Evolutionary conservation across 1,284 basidiomycete species (phyloP).

Genomic region (Malassezia slooffiae): DNA sequence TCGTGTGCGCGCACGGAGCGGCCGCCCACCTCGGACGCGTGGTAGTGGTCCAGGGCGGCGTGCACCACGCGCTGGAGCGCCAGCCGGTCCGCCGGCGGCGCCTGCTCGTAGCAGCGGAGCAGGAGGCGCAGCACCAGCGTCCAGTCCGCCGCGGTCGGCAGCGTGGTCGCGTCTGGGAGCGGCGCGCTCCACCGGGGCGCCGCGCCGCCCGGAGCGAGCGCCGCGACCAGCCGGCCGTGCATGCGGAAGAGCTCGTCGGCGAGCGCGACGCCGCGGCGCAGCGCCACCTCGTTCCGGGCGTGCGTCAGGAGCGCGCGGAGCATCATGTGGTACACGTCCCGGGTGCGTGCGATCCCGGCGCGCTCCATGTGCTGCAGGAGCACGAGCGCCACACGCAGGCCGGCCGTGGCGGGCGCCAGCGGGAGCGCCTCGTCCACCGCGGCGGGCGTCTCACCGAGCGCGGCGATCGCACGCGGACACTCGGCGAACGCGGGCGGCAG

Average conservation of each 20-base stretch:
- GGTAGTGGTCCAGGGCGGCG: no score
- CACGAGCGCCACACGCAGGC: constrained; percentile 18
- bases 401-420: constrained; percentile 11
- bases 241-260: constrained; percentile 10
- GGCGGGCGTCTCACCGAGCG: constrained; percentile 8
- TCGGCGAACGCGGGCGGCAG: constrained; percentile 10
- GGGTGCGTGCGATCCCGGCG: constrained; percentile 13
- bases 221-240: not conserved
- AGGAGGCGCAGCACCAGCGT: not conserved
- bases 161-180: no score
- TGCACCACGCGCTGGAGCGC: no score
- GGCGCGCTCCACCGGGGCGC: not conserved
- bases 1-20: no score
- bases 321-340: constrained; percentile 14
- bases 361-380: constrained; percentile 24
- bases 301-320: constrained; percentile 4
- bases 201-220: not conserved
- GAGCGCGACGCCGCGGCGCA: constrained; percentile 7
- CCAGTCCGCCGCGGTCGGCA: constrained; percentile 6
- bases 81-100: no score
- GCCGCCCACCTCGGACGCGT: no score
- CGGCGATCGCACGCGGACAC: constrained; percentile 9
- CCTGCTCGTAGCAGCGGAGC: no score
- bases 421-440: not conserved
- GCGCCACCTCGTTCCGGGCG: not conserved